These are phyloP conservation scores for Hepatocystis sp. DNA, from an alignment of 169 alveolate species.

Conservation along the genomic window DNA sequence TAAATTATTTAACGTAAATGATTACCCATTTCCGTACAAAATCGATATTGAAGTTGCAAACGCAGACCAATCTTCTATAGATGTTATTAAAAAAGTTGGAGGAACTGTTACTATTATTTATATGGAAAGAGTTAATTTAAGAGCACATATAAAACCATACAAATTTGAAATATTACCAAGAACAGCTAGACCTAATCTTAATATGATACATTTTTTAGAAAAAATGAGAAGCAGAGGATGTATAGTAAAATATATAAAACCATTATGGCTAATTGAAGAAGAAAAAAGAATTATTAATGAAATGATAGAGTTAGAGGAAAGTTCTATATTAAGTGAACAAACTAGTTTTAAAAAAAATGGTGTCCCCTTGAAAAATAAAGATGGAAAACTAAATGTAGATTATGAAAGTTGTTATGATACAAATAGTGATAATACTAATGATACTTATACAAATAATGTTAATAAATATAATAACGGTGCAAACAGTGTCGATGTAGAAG, in stretches of 20 bases:
- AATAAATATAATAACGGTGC: too few relatives aligned
- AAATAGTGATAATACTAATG: too few relatives aligned
- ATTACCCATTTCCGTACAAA: constrained; percentile 93
- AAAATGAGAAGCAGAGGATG: constrained; percentile 90
- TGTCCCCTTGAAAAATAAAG: too few relatives aligned
- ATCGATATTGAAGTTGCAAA: constrained; percentile 90
- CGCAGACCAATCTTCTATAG: constrained; percentile 92
- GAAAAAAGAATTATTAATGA: constrained; percentile 83
- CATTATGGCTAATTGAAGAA: constrained; percentile 91
- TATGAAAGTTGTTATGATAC: too few relatives aligned
- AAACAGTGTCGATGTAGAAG: constrained; percentile 7
- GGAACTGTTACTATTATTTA: constrained; percentile 89
- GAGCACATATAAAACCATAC: constrained; percentile 91
- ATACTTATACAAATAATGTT: too few relatives aligned
- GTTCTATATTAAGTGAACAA: constrained; percentile 63
- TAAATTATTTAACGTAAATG: constrained; percentile 88
- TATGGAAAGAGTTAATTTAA: constrained; percentile 84
- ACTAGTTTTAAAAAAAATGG: too few relatives aligned
- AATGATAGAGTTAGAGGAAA: constrained; percentile 86
- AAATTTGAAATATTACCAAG: constrained; percentile 88
- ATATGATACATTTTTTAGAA: constrained; percentile 86
- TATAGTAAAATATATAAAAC: constrained; percentile 88
- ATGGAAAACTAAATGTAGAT: too few relatives aligned
- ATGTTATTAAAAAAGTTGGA: constrained; percentile 89
- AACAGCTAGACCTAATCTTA: constrained; percentile 89